Base-by-base conservation (phyloP, 2,329 filamentous ascomycete species). In the Cercospora sp. region DNA sequence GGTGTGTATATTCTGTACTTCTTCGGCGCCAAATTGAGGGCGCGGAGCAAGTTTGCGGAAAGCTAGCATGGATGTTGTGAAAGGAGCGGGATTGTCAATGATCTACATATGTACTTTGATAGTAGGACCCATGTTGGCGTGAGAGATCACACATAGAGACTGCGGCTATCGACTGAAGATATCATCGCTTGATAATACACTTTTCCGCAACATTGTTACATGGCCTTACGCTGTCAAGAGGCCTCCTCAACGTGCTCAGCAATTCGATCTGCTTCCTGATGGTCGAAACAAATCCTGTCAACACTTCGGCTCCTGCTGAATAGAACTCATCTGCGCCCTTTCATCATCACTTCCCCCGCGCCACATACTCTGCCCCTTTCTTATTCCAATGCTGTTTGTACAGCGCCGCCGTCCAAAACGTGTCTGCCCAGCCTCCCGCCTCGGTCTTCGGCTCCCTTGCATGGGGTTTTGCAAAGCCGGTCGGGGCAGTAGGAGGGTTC, bases 11-110 rank as follows among this genome's bases (percentile, higher is more conserved):
- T 60, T n/a, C 13, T 67, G 37, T 67, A 43, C 21, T 67, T 67
- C 61, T 67, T 60, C 37, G 66, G 61, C 5, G 61, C 53, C 1
- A 28, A 30, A 3, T 21, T 67, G 13, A 59, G 66, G 30, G 51
- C 60, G 61, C 37, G 55, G 18, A 67, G 66, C 45, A 67, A 64
- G 30, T 67, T 67, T 53, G 66, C 66, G 5, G 65, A 62, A 21
- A 55, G 51, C 21, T 55, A 55, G 51, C 5, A 4, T 55, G 51
- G 26, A 55, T 21, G 28, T 6, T 8, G 10, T 3, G 18, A 55
- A 55, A 55, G 21, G 21, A 7, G 24, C 5, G 51, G 5, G 1
- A 26, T n/a, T 10, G 13, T 40, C 13, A 40, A 40, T 4, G 34
- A 40, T 13, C 12, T 28, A 16, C n/a, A 49, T 21, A 49, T 49